Evolutionary conservation across 2,329 filamentous ascomycete genomes (phyloP).

Genomic region (Aspergillus chevalieri): DNA sequence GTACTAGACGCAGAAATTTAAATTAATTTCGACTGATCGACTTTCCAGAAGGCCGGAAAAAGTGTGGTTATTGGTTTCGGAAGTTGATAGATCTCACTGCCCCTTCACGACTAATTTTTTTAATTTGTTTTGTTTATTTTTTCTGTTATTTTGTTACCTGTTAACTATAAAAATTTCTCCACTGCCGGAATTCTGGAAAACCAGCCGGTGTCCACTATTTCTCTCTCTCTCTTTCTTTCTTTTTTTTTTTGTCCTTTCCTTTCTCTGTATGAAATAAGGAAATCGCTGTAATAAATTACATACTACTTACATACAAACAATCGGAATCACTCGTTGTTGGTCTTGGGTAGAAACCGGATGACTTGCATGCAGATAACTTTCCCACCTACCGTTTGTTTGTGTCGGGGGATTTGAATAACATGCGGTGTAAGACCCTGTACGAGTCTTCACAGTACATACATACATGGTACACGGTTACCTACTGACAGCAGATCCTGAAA

Average conservation of each 20-base stretch:
- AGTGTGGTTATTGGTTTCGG: slow-evolving; percentile 21
- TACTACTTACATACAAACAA: background rate
- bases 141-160: slow-evolving; percentile 9
- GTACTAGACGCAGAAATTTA: no score
- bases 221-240: background rate
- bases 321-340: no score
- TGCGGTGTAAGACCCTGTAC: background rate
- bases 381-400: no score
- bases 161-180: slow-evolving; percentile 3
- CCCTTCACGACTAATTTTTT: slow-evolving; percentile 4
- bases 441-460: background rate
- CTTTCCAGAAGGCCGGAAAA: slow-evolving; percentile 30
- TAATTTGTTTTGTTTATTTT: background rate
- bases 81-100: slow-evolving; percentile 34
- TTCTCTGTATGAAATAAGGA: background rate
- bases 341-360: no score
- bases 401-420: background rate
- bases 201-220: background rate
- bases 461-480: background rate
- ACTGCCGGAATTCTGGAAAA: slow-evolving; percentile 9
- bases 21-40: slow-evolving; percentile 20
- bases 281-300: background rate
- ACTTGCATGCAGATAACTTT: background rate
- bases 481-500: background rate
- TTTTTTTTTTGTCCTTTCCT: background rate